Evolutionary conservation across 768 basidiomycete species (phyloP).

Genomic region (Tricholoma bakamatsutake): DNA sequence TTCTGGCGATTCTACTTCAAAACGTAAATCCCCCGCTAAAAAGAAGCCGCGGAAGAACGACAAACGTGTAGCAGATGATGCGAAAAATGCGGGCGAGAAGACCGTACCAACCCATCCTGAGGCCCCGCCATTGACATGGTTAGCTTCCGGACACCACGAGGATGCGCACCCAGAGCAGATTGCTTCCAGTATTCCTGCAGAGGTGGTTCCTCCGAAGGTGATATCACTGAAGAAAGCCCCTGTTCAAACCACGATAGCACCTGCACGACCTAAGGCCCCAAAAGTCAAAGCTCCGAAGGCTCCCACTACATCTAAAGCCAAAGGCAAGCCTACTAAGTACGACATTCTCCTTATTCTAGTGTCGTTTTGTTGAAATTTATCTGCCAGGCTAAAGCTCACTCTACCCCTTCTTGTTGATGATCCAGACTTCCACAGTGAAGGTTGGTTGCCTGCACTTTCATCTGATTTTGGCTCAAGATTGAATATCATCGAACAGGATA

Average conservation of each 20-base stretch:
- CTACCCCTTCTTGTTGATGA: constrained; percentile 42
- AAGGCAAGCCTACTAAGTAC: constrained; percentile 32
- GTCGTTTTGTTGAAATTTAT: constrained; percentile 10
- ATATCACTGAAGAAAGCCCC: constrained; percentile 40
- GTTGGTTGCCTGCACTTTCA: constrained; percentile 25
- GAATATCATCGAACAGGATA: constrained; percentile 34
- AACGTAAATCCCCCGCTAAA: constrained; percentile 46
- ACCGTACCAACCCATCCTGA: constrained; percentile 26
- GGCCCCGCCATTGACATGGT: constrained; percentile 36
- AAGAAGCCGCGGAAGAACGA: constrained; percentile 49
- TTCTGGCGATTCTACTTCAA: constrained; percentile 33
- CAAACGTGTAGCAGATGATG: constrained; percentile 36
- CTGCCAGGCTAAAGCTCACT: constrained; percentile 19
- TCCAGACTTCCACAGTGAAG: constrained; percentile 53
- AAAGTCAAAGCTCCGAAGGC: constrained; percentile 30
- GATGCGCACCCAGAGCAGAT: constrained; percentile 26
- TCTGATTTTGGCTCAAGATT: constrained; percentile 7
- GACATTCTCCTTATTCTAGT: constrained; percentile 5
- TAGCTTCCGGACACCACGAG: constrained; percentile 35
- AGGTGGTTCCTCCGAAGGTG: constrained; percentile 26
- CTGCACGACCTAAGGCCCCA: background rate
- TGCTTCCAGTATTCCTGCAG: constrained; percentile 15
- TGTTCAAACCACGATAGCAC: too few relatives aligned
- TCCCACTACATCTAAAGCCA: constrained; percentile 27
- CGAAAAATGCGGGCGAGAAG: constrained; percentile 44